Base-by-base conservation (phyloP, 2,329 filamentous ascomycete genomes). In the Beauveria varroae region DNA sequence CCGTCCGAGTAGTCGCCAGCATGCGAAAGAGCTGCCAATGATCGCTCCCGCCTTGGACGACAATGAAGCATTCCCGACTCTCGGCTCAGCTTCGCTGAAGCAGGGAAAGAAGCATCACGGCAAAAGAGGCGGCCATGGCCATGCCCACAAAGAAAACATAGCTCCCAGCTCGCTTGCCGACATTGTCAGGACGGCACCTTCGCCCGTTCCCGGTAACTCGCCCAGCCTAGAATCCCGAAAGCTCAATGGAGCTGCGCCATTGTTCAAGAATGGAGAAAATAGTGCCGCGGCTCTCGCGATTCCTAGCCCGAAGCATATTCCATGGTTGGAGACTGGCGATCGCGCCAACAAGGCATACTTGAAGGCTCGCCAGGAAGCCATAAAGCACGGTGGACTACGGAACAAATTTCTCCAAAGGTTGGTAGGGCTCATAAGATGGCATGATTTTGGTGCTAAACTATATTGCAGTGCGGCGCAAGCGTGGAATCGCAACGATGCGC, bases 371-470 rank as follows among this genome's bases (percentile, higher is more conserved):
- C 90, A 93, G 70, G 93, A 98, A 75, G 95, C 95, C 62, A 96
- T 99, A 73, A 96, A 96, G 76, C 95, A 99, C 72, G 95, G 95
- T 67, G 95, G 93, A 67, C 84, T 97, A 72, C 86, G 95, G 65
- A 99, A 98, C 74, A 98, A 98, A 73, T 99, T 98, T 69, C 76
- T 99, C 60, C 93, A 97, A 75, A 96, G 91, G 91, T 93, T 76
- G 68, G 77, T 72, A 18, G 18, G 5, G 14, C 28, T n/a, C 43
- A 5, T n/a, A 12, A 34, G 12, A n/a, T n/a, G 18, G 12, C 10
- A 26, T 28, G 5, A 7, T 2, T 16, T 47, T 51, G 18, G 26
- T 44, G 28, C 56, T 62, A 26, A 62, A 34, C 30, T 1, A n/a
- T 30, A 10, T 14, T 43, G 3, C 10, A 63, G 93, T 74, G 95